Percentiles rank a stretch among this genome's conserved stretches.
Conservation (phyloP, 805 yeast species). For the Hanseniaspora taiwanica region DNA sequence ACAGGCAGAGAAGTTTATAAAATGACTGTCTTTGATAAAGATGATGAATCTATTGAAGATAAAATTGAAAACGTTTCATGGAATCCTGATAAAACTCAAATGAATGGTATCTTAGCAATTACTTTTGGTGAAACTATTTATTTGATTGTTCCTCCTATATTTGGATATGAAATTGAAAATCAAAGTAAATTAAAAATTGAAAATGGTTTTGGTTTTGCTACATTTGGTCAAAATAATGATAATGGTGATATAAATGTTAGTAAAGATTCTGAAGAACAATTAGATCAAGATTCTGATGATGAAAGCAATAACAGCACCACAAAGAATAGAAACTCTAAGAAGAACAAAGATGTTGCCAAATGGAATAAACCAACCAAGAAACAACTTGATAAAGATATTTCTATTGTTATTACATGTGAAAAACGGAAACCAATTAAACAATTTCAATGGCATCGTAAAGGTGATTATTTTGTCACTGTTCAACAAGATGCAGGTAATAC, state of each 20-base stretch:
- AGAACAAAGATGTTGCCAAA: conserved; percentile 51
- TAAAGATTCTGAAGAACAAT: conserved; percentile 18
- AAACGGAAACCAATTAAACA: conserved; percentile 54
- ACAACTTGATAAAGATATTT: conserved; percentile 54
- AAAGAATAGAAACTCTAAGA: conserved; percentile 25
- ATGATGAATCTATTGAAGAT: conserved; percentile 56
- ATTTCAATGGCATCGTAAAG: conserved; percentile 91
- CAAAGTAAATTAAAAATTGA: conserved; percentile 67
- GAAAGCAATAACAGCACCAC: conserved; percentile 18
- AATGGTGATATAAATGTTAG: conserved; percentile 29
- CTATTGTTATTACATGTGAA: conserved; percentile 53
- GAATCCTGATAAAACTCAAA: conserved; percentile 70
- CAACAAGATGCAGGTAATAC: conserved; percentile 86
- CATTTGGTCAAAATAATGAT: conserved; percentile 41
- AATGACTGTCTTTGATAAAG: conserved; percentile 33
- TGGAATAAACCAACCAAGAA: conserved; percentile 71
- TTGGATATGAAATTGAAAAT: conserved; percentile 80
- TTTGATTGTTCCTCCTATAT: conserved; percentile 78
- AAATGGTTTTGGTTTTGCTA: conserved; percentile 81
- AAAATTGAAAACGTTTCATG: conserved; percentile 72
- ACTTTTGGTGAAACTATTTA: conserved; percentile 71
- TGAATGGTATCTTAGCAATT: conserved; percentile 74
- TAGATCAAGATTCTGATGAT: conserved; percentile 20
- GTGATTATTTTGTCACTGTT: conserved; percentile 93
- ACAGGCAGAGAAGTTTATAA: conserved; percentile 89